Evolutionary conservation across 768 basidiomycete species (phyloP), one percentile per base, ranked within the genome.

Genomic region (Suillus subalutaceus): DNA sequence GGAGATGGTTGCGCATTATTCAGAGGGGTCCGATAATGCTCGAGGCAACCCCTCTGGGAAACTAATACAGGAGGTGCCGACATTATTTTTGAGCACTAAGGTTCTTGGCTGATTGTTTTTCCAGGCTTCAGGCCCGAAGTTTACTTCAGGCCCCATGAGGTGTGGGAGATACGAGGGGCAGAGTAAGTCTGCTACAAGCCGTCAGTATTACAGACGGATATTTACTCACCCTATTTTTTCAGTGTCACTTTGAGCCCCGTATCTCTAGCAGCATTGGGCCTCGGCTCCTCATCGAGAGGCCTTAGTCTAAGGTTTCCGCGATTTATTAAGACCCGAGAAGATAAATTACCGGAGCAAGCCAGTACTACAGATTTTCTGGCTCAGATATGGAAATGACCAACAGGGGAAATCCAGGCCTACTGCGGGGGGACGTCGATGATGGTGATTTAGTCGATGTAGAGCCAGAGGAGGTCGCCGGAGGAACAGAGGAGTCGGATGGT

Each of bases 141-240:
- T 44, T 92, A 88, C 74, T 91, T 92, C 73, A 84, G 82, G 68
- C 90, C 91, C 23, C 79, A 79, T 65, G 88, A 92, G 73, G 92
- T 95, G 18, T 97, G 96, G 96, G 95, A 97, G 79, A 91, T 97
- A 65, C 85, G 87, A 35, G 89, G 90, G 46, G 90, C 91, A 66
- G 88, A 91, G 90, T 87, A 68, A 74, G 82, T 74, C 61, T 60
- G 12, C 26, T 60, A 13, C 26, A 41, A 18, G 23, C 12, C 37
- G 59, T 66, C 44, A 64, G 37, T 16, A n/a, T 53, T 8, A 37
- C 65, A 59, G 26, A 32, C 23, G 1, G 18, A 59, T 59, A 60
- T 43, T 44, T 62, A 71, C 71, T 66, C 61, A 69, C 44, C 66
- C 50, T 15, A 26, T 12, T 38, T 66, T 68, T 53, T 48, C 61